Evolutionary conservation across 2,329 filamentous ascomycete species (phyloP), one percentile per base, ranked within the genome.

Genomic region (Talaromyces sp.): DNA sequence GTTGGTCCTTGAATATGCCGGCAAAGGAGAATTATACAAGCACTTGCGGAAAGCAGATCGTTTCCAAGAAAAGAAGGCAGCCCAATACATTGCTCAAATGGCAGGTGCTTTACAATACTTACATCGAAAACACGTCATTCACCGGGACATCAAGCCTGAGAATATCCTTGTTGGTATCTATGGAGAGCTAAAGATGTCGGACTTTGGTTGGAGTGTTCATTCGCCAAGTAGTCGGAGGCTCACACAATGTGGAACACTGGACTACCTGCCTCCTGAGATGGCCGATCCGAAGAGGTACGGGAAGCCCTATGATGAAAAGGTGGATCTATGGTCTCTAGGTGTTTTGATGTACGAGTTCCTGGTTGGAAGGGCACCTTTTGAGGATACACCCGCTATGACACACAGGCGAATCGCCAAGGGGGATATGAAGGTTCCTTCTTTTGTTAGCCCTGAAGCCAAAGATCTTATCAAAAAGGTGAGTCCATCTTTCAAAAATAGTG

Each of bases 241-340:
- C 72, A 98, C 94, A 61, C 92, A 98, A 86, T 98, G 94, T 76
- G 94, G 94, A 65, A 98, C 94, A n/a, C 85, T 98, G 51, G 95
- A 98, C 78, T 98, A 98, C 76, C 85, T 98, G 18, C 95, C 94
- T 3, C 94, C 94, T 6, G 94, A 98, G 86, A 98, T 98, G 94
- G 85, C 97, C 75, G 90, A 89, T 76, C 86, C 88, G 4, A 89
- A 90, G 52, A 84, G 84, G 68, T 85, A 88, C 68, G 91, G 94
- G 71, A 96, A 94, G 78, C 95, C 85, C 73, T 97, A 98, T 78
- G 90, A 86, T 63, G 93, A 97, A 74, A 97, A 97, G 80, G 91
- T 98, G 36, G 94, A 98, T 73, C 79, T 98, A 65, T 98, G 94
- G 94, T 95, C 90, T 72, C 81, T 98, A 71, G 94, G 94, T 28